Evolutionary conservation across 495 filamentous ascomycete genomes (phyloP).

Genomic region (Glonium stellatum): DNA sequence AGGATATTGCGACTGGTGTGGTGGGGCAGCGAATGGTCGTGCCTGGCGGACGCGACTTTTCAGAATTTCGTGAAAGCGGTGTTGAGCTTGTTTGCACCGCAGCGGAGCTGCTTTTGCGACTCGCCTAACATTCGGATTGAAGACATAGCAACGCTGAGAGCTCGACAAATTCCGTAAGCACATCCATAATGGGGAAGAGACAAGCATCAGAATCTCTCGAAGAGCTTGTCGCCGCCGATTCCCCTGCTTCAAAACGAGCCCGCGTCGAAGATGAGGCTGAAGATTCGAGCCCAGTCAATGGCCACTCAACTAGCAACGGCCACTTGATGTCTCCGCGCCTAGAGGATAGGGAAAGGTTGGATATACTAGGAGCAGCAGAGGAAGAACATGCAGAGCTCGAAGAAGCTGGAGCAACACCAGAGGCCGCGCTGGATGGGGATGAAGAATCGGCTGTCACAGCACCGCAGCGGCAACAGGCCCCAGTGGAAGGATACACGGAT

Average conservation of each 20-base stretch:
- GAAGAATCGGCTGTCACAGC: conserved; percentile 39
- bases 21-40: conserved; percentile 8
- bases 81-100: conserved; percentile 20
- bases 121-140: neutral
- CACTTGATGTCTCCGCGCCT: conserved; percentile 26
- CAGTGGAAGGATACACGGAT: conserved; percentile 84
- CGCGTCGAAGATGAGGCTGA: conserved; percentile 54
- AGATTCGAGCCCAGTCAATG: conserved; percentile 33
- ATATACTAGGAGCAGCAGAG: conserved; percentile 31
- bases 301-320: conserved; percentile 34
- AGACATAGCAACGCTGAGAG: neutral
- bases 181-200: conserved; percentile 60
- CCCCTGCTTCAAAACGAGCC: conserved; percentile 70
- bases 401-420: conserved; percentile 37
- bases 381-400: conserved; percentile 40
- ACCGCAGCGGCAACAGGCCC: conserved; percentile 57
- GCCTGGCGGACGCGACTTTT: conserved; percentile 26
- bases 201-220: conserved; percentile 72
- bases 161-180: neutral
- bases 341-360: conserved; percentile 22
- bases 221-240: conserved; percentile 48
- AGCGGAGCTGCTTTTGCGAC: conserved; percentile 1
- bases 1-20: conserved; percentile 5
- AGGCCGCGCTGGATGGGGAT: conserved; percentile 37
- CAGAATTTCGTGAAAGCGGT: conserved; percentile 16